Conservation (phyloP, 202 grass and related monocot species). For the Hordeum pubiflorum region DNA sequence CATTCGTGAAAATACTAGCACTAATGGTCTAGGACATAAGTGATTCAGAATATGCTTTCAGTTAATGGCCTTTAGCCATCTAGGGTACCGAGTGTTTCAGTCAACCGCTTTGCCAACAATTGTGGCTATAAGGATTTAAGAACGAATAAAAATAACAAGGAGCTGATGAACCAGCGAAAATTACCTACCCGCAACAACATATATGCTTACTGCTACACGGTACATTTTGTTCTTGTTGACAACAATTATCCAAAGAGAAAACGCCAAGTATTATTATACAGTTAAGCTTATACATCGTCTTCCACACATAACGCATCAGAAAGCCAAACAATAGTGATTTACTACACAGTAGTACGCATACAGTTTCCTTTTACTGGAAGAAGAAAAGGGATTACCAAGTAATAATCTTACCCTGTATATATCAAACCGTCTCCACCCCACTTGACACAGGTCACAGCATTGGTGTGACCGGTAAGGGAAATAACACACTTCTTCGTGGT, state of each 20-base stretch:
- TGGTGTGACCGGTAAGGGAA: slow-evolving; percentile 79
- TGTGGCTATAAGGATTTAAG: neutral
- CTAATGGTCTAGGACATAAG: neutral
- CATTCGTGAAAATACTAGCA: neutral
- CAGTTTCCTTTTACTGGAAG: neutral
- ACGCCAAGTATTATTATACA: neutral
- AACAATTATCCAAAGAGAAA: neutral
- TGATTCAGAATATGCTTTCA: neutral
- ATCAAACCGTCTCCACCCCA: slow-evolving; percentile 95
- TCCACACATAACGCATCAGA: neutral
- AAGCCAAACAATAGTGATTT: neutral
- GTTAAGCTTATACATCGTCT: neutral
- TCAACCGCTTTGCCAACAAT: neutral
- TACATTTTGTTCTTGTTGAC: neutral
- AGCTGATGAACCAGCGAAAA: neutral
- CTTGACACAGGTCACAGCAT: slow-evolving; percentile 88
- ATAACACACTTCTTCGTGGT: slow-evolving; percentile 75
- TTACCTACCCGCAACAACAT: neutral
- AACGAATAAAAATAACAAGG: neutral
- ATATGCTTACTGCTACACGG: neutral
- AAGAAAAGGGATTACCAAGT: neutral
- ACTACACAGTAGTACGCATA: neutral
- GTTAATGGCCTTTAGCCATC: neutral
- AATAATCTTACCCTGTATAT: slow-evolving; percentile 78
- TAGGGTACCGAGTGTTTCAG: neutral